Evolutionary conservation across 345 rosid species (phyloP), one percentile per base, ranked within the genome.

Genomic region (Acer negundo): DNA sequence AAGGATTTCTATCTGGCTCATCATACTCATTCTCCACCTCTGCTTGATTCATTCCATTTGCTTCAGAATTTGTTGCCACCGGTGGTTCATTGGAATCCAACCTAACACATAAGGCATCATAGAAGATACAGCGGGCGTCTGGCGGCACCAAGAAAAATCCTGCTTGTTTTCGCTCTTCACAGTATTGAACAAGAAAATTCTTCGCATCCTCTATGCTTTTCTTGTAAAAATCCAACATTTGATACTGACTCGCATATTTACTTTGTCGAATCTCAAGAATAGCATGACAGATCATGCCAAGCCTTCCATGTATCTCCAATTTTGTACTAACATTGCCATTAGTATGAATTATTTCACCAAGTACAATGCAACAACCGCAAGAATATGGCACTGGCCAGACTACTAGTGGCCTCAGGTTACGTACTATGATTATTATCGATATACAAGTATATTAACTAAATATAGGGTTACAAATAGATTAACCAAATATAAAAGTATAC

Each of bases 291-390:
- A 91, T 82, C 67, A 85, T 62, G 22, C 92, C 93, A 26, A 85
- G 68, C 73, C 91, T 79, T 46, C 96, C 94, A 78, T 87, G 92
- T 53, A 91, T 85, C 80, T 91, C 89, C 6, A 91, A 88, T 78
- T 78, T 91, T n/a, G 85, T 69, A 0, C 82, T 75, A 31, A 46
- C 66, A 4, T 40, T 58, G 10, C 87, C 94, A 44, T 86, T 80
- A 22, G 83, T 75, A 75, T 89, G 91, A 72, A 82, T 61, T 16
- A 89, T 80, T 79, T 87, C 87, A 59, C 93, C 75, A 59, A 85
- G 82, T 38, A 87, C 80, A n/a, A 72, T 82, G 73, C 91, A 90
- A 68, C 82, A 85, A 75, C 72, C 81, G 77, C 93, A 88, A 5
- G n/a, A 22, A 76, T 74, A 82, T 1, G 87, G 87, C 49, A 63